These are phyloP conservation scores for Polytrichum formosum DNA, from an alignment of 225 moss, liverwort and hornwort species.

Conservation along the genomic window DNA sequence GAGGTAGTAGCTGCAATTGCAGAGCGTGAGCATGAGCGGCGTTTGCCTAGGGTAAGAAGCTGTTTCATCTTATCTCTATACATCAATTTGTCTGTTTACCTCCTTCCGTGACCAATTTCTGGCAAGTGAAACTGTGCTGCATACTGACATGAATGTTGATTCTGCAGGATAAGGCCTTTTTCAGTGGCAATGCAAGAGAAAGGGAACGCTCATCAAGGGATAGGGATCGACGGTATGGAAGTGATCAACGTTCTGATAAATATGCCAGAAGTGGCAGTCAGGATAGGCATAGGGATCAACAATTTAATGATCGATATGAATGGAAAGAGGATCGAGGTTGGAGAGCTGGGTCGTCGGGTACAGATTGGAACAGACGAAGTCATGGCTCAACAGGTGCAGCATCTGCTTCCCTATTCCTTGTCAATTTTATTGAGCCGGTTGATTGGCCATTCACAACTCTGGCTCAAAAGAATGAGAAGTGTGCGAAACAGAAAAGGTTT, in stretches of 20 bases:
- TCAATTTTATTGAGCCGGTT: neutral
- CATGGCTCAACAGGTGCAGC: conserved; percentile 35
- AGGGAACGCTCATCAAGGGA: conserved; percentile 29
- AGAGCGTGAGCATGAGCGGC: conserved; percentile 9
- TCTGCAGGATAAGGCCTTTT: conserved; percentile 11
- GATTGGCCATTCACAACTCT: too few relatives aligned
- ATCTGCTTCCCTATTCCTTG: neutral
- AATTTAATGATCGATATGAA: conserved; percentile 33
- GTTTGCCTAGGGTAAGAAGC: conserved; percentile 4
- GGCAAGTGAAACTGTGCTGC: neutral
- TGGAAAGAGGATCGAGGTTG: conserved; percentile 32
- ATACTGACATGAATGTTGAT: too few relatives aligned
- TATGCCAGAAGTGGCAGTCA: conserved; percentile 32
- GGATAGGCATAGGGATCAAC: conserved; percentile 39
- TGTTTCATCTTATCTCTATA: neutral
- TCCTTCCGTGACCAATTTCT: neutral
- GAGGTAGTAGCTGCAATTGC: conserved; percentile 26
- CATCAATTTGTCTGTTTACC: neutral
- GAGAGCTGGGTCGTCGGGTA: conserved; percentile 26
- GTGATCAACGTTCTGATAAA: conserved; percentile 31
- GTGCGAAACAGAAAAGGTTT: too few relatives aligned
- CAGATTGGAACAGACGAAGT: conserved; percentile 34
- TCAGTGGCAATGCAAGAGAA: conserved; percentile 23
- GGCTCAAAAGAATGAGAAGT: neutral
- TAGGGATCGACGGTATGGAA: conserved; percentile 27